Evolutionary conservation across 140 eudicot genomes (phyloP).

Genomic region (Cichorium intybus): DNA sequence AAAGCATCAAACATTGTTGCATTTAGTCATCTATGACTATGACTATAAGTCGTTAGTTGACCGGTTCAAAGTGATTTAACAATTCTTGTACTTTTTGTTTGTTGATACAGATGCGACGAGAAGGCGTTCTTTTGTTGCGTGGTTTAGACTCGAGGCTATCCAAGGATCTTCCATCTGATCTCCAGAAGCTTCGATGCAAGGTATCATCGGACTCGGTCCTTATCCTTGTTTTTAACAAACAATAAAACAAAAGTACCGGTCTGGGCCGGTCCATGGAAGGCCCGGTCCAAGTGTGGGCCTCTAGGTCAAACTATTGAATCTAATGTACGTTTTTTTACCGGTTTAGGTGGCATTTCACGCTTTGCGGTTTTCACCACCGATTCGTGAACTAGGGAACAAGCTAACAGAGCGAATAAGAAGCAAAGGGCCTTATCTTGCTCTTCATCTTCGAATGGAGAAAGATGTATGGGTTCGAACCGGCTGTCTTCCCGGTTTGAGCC

Average conservation of each 20-base stretch:
- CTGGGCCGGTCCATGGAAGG: background rate
- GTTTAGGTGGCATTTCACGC: constrained; percentile 94
- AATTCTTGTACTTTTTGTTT: constrained; percentile 7
- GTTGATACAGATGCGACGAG: constrained; percentile 67
- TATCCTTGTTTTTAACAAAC: background rate
- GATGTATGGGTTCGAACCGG: constrained; percentile 99
- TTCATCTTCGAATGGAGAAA: constrained; percentile 92
- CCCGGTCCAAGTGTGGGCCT: background rate
- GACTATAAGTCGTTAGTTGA: constrained; percentile 39
- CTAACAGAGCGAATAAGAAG: constrained; percentile 80
- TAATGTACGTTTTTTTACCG: background rate
- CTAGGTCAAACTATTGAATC: background rate
- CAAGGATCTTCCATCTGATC: constrained; percentile 94
- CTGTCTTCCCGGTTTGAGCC: constrained; percentile 92
- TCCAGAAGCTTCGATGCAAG: constrained; percentile 99
- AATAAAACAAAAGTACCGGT: background rate
- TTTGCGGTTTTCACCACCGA: constrained; percentile 78
- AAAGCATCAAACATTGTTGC: constrained; percentile 29
- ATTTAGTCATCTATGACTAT: constrained; percentile 17
- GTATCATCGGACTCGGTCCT: constrained; percentile 32
- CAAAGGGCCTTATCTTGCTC: constrained; percentile 95
- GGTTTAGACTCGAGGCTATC: constrained; percentile 95
- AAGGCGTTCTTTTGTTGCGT: constrained; percentile 84
- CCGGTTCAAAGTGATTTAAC: constrained; percentile 15
- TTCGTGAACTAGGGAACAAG: constrained; percentile 72